These are phyloP conservation scores for Hericium coralloides DNA, from an alignment of 768 basidiomycete genomes.

Conservation along the genomic window DNA sequence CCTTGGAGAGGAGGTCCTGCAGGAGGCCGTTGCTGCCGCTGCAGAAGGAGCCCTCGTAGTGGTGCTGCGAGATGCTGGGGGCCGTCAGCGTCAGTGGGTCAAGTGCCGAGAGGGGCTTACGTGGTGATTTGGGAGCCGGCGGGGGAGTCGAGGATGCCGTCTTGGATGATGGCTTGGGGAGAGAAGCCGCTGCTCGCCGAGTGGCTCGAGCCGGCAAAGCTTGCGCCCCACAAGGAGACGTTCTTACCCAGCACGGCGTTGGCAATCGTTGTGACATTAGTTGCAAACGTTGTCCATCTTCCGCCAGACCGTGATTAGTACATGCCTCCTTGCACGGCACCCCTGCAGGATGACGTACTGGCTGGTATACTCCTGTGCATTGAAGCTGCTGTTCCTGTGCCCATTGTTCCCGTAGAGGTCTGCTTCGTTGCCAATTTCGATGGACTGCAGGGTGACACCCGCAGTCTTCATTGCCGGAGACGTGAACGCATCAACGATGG, in stretches of 20 bases:
- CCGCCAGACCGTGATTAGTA: background rate
- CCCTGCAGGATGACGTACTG: constrained; percentile 29
- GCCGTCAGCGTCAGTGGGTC: background rate
- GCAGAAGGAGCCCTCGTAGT: constrained; percentile 55
- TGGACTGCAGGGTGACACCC: constrained; percentile 41
- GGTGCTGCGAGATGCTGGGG: constrained; percentile 42
- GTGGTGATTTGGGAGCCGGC: constrained; percentile 40
- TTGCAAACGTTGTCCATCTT: constrained; percentile 48
- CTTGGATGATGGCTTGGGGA: constrained; percentile 43
- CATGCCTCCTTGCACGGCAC: background rate
- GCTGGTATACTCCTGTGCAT: constrained; percentile 34
- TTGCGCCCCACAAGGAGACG: constrained; percentile 36
- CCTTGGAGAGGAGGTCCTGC: constrained; percentile 61
- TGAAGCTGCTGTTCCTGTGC: constrained; percentile 30
- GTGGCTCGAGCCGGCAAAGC: constrained; percentile 44
- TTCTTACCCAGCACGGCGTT: constrained; percentile 30
- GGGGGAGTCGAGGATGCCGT: constrained; percentile 33
- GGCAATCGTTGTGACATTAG: constrained; percentile 33
- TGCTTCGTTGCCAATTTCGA: constrained; percentile 57
- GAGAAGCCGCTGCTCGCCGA: constrained; percentile 32
- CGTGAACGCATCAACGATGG: constrained; percentile 41
- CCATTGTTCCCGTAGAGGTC: constrained; percentile 45
- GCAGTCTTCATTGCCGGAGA: constrained; percentile 28
- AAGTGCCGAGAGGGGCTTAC: constrained; percentile 22
- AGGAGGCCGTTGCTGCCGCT: constrained; percentile 42